phyloP scores from a whole-genome alignment of 345 rosid genomes.

The Syzygium grande region DNA sequence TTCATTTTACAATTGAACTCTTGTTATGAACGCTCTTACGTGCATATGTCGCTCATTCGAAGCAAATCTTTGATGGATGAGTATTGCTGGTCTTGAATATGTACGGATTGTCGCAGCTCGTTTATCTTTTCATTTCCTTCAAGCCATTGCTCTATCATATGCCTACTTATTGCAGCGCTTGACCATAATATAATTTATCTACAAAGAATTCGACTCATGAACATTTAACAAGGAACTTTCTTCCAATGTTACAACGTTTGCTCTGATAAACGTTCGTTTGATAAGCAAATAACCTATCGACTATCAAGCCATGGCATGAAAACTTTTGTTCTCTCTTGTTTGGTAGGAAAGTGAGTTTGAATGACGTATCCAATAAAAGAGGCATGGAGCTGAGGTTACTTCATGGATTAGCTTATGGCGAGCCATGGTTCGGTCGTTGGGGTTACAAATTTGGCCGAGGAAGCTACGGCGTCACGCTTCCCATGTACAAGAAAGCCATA shows the following conservation, averaged over 20 bases:
- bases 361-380: constrained; percentile 54
- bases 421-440: constrained; percentile 86
- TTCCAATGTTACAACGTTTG: background rate
- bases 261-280: background rate
- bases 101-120: background rate
- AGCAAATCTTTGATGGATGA: background rate
- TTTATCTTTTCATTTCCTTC: background rate
- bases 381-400: constrained; percentile 80
- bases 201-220: background rate
- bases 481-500: constrained; percentile 63
- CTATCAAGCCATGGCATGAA: background rate
- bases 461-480: constrained; percentile 59
- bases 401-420: constrained; percentile 58
- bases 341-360: constrained; percentile 75
- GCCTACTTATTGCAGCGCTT: background rate
- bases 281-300: background rate
- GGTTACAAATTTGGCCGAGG: constrained; percentile 76
- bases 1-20: background rate
- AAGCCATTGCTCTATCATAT: background rate
- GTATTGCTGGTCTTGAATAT: background rate
- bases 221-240: background rate
- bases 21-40: background rate
- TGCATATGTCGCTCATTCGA: background rate
- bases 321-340: background rate
- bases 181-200: background rate